Evolutionary conservation across 345 rosid genomes (phyloP).

Genomic region (Mercurialis annua): DNA sequence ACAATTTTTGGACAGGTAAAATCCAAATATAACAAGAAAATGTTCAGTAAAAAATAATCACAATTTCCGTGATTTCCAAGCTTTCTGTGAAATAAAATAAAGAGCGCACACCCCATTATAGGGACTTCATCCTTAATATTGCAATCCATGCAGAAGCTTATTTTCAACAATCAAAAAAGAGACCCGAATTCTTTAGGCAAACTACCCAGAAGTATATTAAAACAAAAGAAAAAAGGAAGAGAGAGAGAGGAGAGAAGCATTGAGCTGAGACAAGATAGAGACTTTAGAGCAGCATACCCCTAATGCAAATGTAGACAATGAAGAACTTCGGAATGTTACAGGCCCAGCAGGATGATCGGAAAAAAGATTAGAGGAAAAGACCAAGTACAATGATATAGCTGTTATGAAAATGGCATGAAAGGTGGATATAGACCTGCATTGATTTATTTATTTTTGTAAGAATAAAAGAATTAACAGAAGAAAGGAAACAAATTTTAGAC

Average conservation of each 20-base stretch:
- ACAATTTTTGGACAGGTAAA: background rate
- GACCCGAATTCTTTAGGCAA: background rate
- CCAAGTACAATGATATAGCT: conserved; percentile 57
- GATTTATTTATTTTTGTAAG: conserved; percentile 11
- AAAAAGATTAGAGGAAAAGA: conserved; percentile 72
- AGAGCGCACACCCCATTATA: background rate
- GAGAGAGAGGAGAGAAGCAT: background rate
- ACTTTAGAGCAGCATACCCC: conserved; percentile 50
- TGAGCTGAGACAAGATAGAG: conserved; percentile 1
- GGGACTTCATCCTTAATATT: background rate
- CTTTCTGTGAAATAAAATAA: background rate
- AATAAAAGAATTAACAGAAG: conserved; percentile 8
- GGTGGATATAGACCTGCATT: conserved; percentile 75
- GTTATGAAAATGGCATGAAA: conserved; percentile 67
- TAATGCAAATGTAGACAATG: conserved; percentile 60
- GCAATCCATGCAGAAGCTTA: background rate
- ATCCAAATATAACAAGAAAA: too few species aligned
- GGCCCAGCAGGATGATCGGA: conserved; percentile 45
- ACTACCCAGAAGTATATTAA: too few species aligned
- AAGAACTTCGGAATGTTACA: conserved; percentile 56
- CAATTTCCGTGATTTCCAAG: background rate
- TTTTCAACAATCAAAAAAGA: background rate
- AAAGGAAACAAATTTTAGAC: background rate
- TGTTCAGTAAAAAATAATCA: too few species aligned
- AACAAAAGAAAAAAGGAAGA: background rate